A percentile compares a stretch with the other conserved stretches of the same genome.
phyloP scores from a whole-genome alignment of 495 filamentous ascomycete species.

The Thozetella sp. region DNA sequence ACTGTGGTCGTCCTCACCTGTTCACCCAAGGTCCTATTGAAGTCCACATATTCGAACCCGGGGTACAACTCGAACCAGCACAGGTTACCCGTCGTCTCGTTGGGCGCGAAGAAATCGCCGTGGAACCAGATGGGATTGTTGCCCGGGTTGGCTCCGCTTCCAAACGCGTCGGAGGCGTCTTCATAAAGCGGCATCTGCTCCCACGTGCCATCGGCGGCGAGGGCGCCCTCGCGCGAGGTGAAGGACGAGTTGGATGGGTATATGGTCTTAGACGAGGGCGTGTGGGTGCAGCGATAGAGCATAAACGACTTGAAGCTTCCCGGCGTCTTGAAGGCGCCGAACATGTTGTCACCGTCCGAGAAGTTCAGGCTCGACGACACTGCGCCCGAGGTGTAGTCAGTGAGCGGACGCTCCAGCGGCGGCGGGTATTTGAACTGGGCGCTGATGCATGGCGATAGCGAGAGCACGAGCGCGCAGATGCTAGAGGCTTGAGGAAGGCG shows the following conservation, averaged over 20 bases:
- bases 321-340: background rate
- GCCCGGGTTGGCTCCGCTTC: background rate
- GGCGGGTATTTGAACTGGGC: background rate
- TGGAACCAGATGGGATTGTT: conserved; percentile 1
- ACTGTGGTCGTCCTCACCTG: background rate
- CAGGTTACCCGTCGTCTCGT: background rate
- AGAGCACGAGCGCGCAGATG: background rate
- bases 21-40: background rate
- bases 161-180: background rate
- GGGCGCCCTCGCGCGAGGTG: background rate
- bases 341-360: conserved; percentile 2
- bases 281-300: conserved; percentile 1
- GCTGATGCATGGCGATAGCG: background rate
- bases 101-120: conserved; percentile 2
- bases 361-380: background rate
- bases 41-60: background rate
- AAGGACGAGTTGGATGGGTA: background rate
- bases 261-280: background rate
- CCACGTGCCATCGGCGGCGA: background rate
- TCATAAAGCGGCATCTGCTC: conserved; percentile 2
- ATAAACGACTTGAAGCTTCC: background rate
- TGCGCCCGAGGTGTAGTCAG: background rate
- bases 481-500: no score
- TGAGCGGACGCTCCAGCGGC: background rate
- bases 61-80: conserved; percentile 1